Evolutionary conservation across 2,329 filamentous ascomycete genomes (phyloP).

Genomic region (Verticillium zaregamsianum): DNA sequence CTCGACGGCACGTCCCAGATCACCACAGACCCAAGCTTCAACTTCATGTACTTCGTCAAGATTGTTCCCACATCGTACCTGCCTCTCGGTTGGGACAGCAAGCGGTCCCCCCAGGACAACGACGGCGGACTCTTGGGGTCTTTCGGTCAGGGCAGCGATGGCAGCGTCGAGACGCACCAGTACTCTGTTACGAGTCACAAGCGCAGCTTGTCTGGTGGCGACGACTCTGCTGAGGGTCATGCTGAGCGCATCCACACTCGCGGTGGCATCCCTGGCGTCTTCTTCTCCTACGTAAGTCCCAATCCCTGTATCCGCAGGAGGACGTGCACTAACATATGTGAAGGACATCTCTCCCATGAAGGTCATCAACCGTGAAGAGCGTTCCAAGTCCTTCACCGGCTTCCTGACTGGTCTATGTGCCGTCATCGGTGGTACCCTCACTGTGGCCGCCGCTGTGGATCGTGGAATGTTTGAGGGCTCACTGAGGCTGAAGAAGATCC

Average conservation of each 20-base stretch:
- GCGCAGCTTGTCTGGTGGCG: slow-evolving; percentile 77
- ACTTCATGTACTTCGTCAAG: slow-evolving; percentile 99
- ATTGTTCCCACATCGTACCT: slow-evolving; percentile 95
- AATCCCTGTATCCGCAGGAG: neutral
- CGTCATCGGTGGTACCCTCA: slow-evolving; percentile 90
- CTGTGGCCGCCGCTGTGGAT: slow-evolving; percentile 90
- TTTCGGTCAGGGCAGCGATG: slow-evolving; percentile 62
- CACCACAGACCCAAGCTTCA: slow-evolving; percentile 79
- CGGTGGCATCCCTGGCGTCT: slow-evolving; percentile 93
- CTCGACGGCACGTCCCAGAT: slow-evolving; percentile 76
- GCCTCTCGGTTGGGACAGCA: slow-evolving; percentile 80
- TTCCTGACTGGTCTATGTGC: slow-evolving; percentile 95
- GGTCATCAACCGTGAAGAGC: slow-evolving; percentile 92
- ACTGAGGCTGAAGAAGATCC: slow-evolving; percentile 82
- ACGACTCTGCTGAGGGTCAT: slow-evolving; percentile 82
- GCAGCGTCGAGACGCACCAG: slow-evolving; percentile 94
- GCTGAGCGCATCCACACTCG: slow-evolving; percentile 85
- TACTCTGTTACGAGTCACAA: slow-evolving; percentile 98
- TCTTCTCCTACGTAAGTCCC: slow-evolving; percentile 87
- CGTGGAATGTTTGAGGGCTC: slow-evolving; percentile 86
- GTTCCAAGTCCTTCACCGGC: slow-evolving; percentile 82
- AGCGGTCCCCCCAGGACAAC: slow-evolving; percentile 34
- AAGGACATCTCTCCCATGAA: slow-evolving; percentile 99
- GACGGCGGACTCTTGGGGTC: slow-evolving; percentile 62
- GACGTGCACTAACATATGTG: slow-evolving; percentile 6